Percentiles rank a stretch among this genome's conserved stretches.
phyloP scores from a whole-genome alignment of 2,329 filamentous ascomycete species.

The Pleurostoma richardsiae region DNA sequence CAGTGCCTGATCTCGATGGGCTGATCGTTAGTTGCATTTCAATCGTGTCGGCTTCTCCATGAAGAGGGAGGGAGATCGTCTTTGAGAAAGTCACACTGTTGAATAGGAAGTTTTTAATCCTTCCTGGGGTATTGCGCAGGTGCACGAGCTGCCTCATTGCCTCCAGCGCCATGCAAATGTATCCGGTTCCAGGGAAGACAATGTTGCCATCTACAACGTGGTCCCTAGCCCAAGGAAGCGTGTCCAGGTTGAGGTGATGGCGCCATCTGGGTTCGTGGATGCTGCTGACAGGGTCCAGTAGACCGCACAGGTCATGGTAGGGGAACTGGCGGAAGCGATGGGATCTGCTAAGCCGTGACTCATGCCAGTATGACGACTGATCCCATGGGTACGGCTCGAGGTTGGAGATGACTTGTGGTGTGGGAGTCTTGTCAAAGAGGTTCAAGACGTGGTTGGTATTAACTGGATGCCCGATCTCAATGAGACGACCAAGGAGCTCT shows the following conservation, averaged over 20 bases:
- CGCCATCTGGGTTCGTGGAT: constrained; percentile 1
- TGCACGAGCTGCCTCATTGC: neutral
- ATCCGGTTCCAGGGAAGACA: constrained; percentile 22
- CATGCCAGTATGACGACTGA: constrained; percentile 1
- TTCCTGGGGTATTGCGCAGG: no score
- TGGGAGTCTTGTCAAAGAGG: neutral
- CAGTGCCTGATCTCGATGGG: no score
- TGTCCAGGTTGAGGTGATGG: constrained; percentile 1
- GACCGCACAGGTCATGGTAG: constrained; percentile 18
- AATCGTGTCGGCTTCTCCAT: no score
- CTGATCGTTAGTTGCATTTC: no score
- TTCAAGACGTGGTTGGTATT: constrained; percentile 7
- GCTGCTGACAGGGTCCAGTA: neutral
- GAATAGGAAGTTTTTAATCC: no score
- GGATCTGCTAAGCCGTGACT: constrained; percentile 19
- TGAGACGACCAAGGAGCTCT: neutral
- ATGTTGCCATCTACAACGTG: constrained; percentile 25
- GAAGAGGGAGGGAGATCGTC: no score
- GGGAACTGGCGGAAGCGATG: constrained; percentile 19
- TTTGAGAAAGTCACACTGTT: no score
- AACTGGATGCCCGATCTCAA: constrained; percentile 2
- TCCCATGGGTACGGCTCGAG: neutral
- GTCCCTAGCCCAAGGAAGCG: constrained; percentile 40
- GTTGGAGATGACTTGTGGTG: constrained; percentile 4
- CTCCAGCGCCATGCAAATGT: constrained; percentile 3